Evolutionary conservation across 2,329 filamentous ascomycete species (phyloP).

Genomic region (Cladosporium sp.): DNA sequence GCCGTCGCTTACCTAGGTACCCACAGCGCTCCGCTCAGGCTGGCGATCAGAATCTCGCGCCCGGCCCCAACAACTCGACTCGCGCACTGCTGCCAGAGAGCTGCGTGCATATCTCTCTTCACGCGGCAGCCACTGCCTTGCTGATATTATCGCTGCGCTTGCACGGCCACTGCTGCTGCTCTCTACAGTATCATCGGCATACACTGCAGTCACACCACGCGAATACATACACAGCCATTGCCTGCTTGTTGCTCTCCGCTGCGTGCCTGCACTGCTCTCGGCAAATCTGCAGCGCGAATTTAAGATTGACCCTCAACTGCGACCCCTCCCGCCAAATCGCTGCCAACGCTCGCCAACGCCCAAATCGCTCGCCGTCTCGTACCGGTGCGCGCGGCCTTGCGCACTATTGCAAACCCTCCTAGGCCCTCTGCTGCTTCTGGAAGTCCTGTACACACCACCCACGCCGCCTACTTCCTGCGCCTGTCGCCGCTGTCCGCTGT

Average conservation of each 20-base stretch:
- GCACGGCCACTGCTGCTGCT: background rate
- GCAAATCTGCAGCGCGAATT: background rate
- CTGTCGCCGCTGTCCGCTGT: background rate
- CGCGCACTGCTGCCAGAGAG: background rate
- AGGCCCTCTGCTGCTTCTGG: background rate
- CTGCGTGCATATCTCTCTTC: background rate
- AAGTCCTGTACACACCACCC: background rate
- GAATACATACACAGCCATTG: background rate
- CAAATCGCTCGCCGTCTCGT: background rate
- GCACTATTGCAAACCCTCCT: background rate
- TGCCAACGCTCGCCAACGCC: conserved; percentile 6
- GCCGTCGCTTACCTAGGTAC: background rate
- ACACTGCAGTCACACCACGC: background rate
- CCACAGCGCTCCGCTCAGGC: background rate
- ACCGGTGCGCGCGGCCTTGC: background rate
- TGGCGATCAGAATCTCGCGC: conserved; percentile 2
- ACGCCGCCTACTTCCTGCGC: background rate
- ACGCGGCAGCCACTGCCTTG: background rate
- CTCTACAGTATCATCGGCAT: background rate
- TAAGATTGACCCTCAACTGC: background rate
- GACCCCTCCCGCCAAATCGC: conserved; percentile 2
- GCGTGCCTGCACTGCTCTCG: conserved; percentile 3
- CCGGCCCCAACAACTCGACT: conserved; percentile 4
- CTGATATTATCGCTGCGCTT: background rate
- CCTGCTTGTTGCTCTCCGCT: background rate